A percentile compares a stretch with the other conserved stretches of the same genome.
phyloP scores from a whole-genome alignment of 129 eudicot species.

The Centella asiatica region DNA sequence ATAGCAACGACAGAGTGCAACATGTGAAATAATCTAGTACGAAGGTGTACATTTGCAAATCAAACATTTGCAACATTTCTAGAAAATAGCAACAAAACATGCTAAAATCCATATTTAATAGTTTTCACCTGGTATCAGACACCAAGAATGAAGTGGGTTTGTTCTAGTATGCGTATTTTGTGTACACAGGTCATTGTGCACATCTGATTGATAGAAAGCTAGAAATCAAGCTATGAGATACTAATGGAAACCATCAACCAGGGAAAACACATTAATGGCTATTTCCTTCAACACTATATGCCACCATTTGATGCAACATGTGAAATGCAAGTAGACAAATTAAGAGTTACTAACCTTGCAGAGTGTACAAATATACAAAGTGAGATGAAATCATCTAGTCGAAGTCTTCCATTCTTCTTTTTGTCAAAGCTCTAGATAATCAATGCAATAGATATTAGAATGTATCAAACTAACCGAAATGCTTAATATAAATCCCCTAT shows the following conservation, averaged over 20 bases:
- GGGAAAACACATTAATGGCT: not conserved
- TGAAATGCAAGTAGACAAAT: not conserved
- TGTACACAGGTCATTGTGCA: too few relatives aligned
- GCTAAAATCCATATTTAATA: not conserved
- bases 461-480: not conserved
- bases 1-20: not conserved
- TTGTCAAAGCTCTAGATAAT: slow-evolving; percentile 72
- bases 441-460: slow-evolving; percentile 5
- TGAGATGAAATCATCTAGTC: slow-evolving; percentile 78
- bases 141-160: not conserved
- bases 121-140: not conserved
- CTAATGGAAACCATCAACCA: not conserved
- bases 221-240: not conserved
- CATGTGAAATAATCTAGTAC: not conserved
- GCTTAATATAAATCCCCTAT: too few relatives aligned
- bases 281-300: not conserved
- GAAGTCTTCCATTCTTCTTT: slow-evolving; percentile 64
- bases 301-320: not conserved
- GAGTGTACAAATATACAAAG: slow-evolving; percentile 87
- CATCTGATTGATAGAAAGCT: too few relatives aligned
- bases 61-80: not conserved
- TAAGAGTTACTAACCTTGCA: slow-evolving; percentile 43
- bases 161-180: not conserved
- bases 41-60: not conserved
- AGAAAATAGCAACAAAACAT: not conserved